Base-by-base conservation (phyloP, 495 filamentous ascomycete genomes). In the Talaromyces proteolyticus region DNA sequence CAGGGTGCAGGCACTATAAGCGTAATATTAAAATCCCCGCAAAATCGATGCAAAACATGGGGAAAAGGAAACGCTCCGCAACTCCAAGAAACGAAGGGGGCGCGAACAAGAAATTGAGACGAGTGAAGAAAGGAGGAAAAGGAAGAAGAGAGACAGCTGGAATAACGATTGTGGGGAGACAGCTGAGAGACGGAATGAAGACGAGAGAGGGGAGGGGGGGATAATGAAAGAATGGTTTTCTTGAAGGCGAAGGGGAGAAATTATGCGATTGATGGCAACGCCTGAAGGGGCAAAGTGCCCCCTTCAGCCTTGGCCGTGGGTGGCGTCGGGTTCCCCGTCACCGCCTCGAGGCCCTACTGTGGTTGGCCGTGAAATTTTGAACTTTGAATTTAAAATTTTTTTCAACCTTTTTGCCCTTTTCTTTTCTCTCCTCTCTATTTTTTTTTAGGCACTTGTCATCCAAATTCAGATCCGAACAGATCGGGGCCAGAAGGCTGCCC, bases 261-360 rank as follows among this genome's bases (percentile, higher is more conserved):
- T 34, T 34, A 34, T 34, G 14, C 8, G 29, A 34, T 34, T 14
- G 29, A 34, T 14, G 29, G 39, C n/a, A 18, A 6, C 25, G 23
- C 44, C 44, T 47, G 45, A 47, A 47, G 44, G 34, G 45, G 45
- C 45, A 47, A 47, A 24, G 29, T 6, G 46, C 25, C 19, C 24
- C 19, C 25, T 10, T 19, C 36, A 23, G 17, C 25, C 11, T 14
- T 39, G 34, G 21, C 26, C 37, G 36, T 49, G 47, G 12, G 37
- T 38, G 14, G 37, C 16, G 23, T 25, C n/a, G n/a, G n/a, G n/a
- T n/a, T n/a, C n/a, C n/a, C n/a, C n/a, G n/a, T n/a, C n/a, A n/a
- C n/a, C n/a, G n/a, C n/a, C n/a, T n/a, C n/a, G n/a, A n/a, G n/a
- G n/a, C n/a, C n/a, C n/a, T n/a, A n/a, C n/a, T n/a, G n/a, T n/a